Conservation (phyloP, 2,329 filamentous ascomycete species). For the Sclerotinia trifoliorum region DNA sequence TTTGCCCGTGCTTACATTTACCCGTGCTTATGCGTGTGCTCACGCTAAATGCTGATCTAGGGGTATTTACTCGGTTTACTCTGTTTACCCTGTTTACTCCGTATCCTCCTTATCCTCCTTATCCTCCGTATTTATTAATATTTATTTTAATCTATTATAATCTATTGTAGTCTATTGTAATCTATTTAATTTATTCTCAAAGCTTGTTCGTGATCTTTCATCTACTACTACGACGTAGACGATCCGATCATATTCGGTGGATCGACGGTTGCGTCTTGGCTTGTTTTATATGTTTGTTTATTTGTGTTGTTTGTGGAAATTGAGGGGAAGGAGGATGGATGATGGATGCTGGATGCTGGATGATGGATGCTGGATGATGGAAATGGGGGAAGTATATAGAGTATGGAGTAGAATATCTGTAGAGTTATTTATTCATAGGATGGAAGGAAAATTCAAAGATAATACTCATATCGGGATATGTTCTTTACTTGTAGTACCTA, state of each 20-base stretch:
- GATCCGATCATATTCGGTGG: neutral
- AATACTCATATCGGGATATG: too few relatives aligned
- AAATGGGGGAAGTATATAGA: too few relatives aligned
- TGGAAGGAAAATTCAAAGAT: neutral
- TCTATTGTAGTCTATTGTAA: too few relatives aligned
- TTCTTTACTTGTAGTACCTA: too few relatives aligned
- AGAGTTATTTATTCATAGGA: too few relatives aligned
- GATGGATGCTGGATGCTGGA: too few relatives aligned
- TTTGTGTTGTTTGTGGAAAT: neutral
- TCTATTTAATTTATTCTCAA: neutral
- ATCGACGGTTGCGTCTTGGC: neutral
- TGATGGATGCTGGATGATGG: too few relatives aligned
- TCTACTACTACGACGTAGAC: neutral
- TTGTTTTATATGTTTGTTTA: neutral
- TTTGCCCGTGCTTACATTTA: neutral
- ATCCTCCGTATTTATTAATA: neutral
- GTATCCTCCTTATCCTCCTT: too few relatives aligned
- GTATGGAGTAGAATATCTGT: too few relatives aligned
- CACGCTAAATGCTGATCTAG: neutral
- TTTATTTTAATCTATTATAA: neutral
- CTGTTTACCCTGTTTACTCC: too few relatives aligned
- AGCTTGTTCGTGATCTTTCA: neutral
- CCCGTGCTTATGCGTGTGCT: constrained; percentile 1
- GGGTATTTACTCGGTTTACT: neutral
- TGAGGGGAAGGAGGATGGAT: neutral